A percentile compares a stretch with the other conserved stretches of the same genome.
Evolutionary conservation across 2,329 filamentous ascomycete genomes (phyloP).

Genomic region (Diaporthe batatas): DNA sequence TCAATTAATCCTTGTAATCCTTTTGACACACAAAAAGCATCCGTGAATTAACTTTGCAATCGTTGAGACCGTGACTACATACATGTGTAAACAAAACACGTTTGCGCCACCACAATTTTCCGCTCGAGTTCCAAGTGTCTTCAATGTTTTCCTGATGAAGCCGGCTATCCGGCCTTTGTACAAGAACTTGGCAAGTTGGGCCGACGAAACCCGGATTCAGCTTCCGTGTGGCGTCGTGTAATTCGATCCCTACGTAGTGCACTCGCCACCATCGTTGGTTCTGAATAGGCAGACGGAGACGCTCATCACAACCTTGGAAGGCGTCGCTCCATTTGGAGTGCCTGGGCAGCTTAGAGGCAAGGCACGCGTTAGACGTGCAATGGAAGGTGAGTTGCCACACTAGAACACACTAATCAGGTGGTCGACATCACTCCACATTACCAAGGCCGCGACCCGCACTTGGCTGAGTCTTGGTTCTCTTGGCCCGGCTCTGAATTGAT

Average conservation of each 20-base stretch:
- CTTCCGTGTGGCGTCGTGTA: background rate
- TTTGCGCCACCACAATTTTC: too few species aligned
- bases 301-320: too few species aligned
- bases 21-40: too few species aligned
- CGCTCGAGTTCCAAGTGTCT: too few species aligned
- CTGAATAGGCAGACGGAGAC: background rate
- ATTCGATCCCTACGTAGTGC: background rate
- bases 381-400: constrained; percentile 18
- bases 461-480: constrained; percentile 30
- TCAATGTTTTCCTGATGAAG: too few species aligned
- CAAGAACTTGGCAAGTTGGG: background rate
- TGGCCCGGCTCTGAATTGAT: constrained; percentile 22
- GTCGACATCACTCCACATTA: constrained; percentile 27
- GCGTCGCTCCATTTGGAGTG: background rate
- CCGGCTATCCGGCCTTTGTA: background rate
- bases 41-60: too few species aligned
- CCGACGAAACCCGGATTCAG: background rate
- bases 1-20: too few species aligned
- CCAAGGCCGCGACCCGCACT: constrained; percentile 31
- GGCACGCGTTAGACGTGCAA: background rate
- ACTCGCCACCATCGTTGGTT: background rate
- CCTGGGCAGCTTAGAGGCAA: background rate
- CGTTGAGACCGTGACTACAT: too few species aligned
- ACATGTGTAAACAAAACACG: too few species aligned
- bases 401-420: constrained; percentile 15